Evolutionary conservation across 495 filamentous ascomycete species (phyloP), one percentile per base, ranked within the genome.

Genomic region (Acidomyces sp.): DNA sequence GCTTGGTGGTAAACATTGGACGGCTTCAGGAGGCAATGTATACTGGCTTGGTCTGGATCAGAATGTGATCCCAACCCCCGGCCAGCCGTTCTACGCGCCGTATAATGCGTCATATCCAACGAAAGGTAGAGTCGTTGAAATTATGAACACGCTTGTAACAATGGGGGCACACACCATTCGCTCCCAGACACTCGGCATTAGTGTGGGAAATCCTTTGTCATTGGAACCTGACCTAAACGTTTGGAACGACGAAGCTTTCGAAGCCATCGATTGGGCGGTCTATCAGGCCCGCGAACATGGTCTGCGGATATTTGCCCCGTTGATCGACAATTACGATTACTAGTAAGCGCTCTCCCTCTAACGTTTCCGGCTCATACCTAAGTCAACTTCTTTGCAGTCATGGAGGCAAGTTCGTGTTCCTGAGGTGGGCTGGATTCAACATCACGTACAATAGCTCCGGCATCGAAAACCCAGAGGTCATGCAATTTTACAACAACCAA

Each of bases 21-120:
- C 65, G 35, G 66, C 64, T 1, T 62, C 64, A 27, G 70, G 68
- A 0, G 63, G 65, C 6, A 74, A 74, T 43, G 60, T 73, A 6
- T 74, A 74, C 55, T 73, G 70, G 70, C 59, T 72, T 16, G 69
- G 70, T 1, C 61, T 74, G 0, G 69, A 74, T 46, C 68, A 74
- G 57, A 73, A 74, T 51, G 69, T 74, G 16, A 59, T 57, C 5
- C 69, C 68, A 1, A 63, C 68, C 0, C 44, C 57, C 0, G 67
- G 62, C 6, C 55, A 65, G 43, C 69, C 69, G 4, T 72, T 59
- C 51, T 69, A 72, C 39, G 62, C 62, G 0, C 60, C 61, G 3
- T 57, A 53, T 29, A 66, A 66, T 15, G 62, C 68, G 16, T 67
- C 62, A 41, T 74, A 72, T 43, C 69, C 70, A n/a, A 67, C 62